These are phyloP conservation scores for Stagonosporopsis vannaccii DNA, from an alignment of 2,329 filamentous ascomycete species.

Conservation along the genomic window DNA sequence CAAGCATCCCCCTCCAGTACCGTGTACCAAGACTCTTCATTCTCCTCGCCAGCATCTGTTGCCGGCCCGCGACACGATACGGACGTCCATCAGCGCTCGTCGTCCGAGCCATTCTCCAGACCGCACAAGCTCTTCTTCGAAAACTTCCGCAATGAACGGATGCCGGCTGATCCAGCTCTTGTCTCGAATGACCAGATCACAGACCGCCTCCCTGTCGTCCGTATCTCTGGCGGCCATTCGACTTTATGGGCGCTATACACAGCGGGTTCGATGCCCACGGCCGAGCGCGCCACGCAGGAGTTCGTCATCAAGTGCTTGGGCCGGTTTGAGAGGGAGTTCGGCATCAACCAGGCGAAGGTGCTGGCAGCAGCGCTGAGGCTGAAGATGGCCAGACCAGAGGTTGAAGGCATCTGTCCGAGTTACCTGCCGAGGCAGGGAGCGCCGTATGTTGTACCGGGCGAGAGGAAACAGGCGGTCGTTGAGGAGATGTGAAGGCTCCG, in stretches of 20 bases:
- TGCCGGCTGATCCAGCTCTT: background rate
- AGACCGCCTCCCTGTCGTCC: constrained; percentile 40
- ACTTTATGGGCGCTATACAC: constrained; percentile 45
- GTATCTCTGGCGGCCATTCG: constrained; percentile 41
- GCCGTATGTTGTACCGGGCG: constrained; percentile 12
- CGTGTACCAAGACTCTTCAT: background rate
- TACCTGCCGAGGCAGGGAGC: constrained; percentile 21
- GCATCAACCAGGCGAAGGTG: constrained; percentile 44
- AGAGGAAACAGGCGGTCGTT: background rate
- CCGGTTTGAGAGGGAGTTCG: constrained; percentile 64
- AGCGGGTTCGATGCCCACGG: constrained; percentile 38
- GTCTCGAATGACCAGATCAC: constrained; percentile 5
- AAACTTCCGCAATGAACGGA: constrained; percentile 29
- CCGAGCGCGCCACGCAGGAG: constrained; percentile 31
- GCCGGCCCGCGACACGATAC: background rate
- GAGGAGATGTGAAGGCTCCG: background rate
- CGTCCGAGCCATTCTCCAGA: background rate
- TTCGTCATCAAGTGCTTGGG: constrained; percentile 58
- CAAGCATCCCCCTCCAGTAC: background rate
- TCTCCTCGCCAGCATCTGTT: background rate
- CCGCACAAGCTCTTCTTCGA: constrained; percentile 10
- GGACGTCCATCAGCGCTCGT: background rate
- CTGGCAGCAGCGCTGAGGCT: constrained; percentile 32
- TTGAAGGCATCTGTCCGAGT: constrained; percentile 22
- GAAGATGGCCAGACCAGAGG: constrained; percentile 23